Evolutionary conservation across 768 basidiomycete genomes (phyloP).

Genomic region (Coprinopsis sp.): DNA sequence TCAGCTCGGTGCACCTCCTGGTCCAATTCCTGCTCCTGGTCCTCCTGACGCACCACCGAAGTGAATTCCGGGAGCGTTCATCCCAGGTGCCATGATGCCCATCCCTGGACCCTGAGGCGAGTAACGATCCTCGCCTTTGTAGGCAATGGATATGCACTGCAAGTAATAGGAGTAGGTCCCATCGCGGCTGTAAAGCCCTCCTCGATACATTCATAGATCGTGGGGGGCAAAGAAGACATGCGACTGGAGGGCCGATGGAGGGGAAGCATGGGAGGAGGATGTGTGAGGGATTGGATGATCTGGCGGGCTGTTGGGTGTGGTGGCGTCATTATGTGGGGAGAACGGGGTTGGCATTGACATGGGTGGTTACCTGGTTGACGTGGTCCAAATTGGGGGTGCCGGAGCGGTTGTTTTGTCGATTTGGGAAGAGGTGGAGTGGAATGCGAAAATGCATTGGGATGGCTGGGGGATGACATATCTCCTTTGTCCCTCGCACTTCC

Average conservation of each 20-base stretch:
- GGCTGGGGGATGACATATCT: too few relatives aligned
- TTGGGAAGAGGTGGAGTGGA: too few relatives aligned
- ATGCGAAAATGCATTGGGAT: too few relatives aligned
- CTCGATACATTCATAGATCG: constrained; percentile 58
- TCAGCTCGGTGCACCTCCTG: too few relatives aligned
- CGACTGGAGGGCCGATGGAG: not conserved
- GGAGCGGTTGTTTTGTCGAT: too few relatives aligned
- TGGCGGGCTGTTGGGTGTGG: not conserved
- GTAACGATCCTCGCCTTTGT: constrained; percentile 4
- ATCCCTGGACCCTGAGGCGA: not conserved
- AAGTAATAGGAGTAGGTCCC: constrained; percentile 60
- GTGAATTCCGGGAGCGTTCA: not conserved
- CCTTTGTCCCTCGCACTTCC: too few relatives aligned
- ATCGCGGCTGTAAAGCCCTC: constrained; percentile 43
- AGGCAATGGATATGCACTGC: constrained; percentile 48
- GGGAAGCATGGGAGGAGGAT: constrained; percentile 6
- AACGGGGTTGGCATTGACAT: not conserved
- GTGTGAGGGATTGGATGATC: not conserved
- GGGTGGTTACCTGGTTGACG: not conserved
- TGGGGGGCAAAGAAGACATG: constrained; percentile 25
- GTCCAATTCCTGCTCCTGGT: too few relatives aligned
- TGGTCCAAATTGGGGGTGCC: too few relatives aligned
- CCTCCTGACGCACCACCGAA: not conserved
- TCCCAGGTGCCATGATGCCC: not conserved
- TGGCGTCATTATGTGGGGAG: not conserved